Evolutionary conservation across 371 early-diverging fungal species (phyloP), one percentile per base, ranked within the genome.

Genomic region (Rhizopus sp.): DNA sequence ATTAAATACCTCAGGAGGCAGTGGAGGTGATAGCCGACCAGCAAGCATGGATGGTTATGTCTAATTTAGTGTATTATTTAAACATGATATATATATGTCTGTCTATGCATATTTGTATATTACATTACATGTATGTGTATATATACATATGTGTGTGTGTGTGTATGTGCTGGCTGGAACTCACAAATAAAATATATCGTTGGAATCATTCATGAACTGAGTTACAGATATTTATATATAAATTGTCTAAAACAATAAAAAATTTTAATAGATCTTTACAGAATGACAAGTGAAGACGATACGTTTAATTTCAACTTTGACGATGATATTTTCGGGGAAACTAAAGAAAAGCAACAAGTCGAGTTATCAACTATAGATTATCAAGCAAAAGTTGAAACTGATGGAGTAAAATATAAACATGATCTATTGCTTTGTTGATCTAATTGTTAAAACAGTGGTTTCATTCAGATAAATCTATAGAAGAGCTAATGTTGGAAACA

Each of bases 21-120:
- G 70, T 45, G 68, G 70, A 5, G 65, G 59, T 1, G 60, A 70
- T 17, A 75, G 75, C n/a, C 53, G 80, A 46, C 80, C 80, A 9
- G 66, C 70, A 10, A 81, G 81, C 56, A 63, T 78, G 38, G 79
- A 78, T 12, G 77, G 73, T 39, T 66, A 49, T 7, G 23, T 29
- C 7, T 46, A 46, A 12, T 15, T n/a, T 46, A 9, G 8, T 8
- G 23, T 23, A 23, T 23, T 23, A 23, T 23, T 23, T 23, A 23
- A 23, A 23, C 23, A 23, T 23, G 23, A 23, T 23, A 23, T 23
- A 23, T 23, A 23, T 23, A 23, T 23, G 23, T 23, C 23, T 23
- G 23, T 23, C 23, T 23, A 23, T 23, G 23, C 23, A 23, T 23
- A 23, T 23, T 23, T 23, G 2, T 23, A 23, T 23, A 23, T 23